Conservation (phyloP, 2,329 filamentous ascomycete genomes). For the Neoascochyta sp. region DNA sequence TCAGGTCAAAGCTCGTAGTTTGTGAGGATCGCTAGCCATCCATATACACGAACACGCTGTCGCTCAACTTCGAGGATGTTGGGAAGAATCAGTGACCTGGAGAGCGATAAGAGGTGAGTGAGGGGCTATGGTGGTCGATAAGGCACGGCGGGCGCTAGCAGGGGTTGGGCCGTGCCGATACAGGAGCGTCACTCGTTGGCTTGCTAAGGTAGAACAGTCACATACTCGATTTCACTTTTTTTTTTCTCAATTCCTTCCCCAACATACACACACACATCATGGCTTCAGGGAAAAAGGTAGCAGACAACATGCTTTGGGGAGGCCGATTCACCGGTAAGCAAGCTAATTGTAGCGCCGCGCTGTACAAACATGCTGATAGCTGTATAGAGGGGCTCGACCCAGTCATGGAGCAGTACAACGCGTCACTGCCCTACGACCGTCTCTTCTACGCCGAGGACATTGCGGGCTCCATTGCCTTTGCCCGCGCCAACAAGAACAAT, state of each 20-base stretch:
- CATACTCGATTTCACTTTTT: constrained; percentile 6
- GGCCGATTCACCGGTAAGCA: constrained; percentile 34
- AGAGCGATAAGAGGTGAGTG: too few relatives aligned
- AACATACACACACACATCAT: constrained; percentile 13
- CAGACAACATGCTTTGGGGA: constrained; percentile 41
- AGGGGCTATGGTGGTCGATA: too few relatives aligned
- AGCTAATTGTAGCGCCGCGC: not conserved
- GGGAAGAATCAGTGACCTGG: too few relatives aligned
- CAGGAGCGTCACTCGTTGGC: too few relatives aligned
- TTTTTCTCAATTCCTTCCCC: constrained; percentile 1
- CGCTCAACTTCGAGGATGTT: too few relatives aligned
- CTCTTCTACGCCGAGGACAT: constrained; percentile 78
- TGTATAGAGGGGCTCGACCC: constrained; percentile 71
- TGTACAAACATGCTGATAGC: constrained; percentile 9
- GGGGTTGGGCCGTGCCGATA: too few relatives aligned
- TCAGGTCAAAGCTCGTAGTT: too few relatives aligned
- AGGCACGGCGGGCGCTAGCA: too few relatives aligned
- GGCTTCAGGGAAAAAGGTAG: constrained; percentile 35
- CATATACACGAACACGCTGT: too few relatives aligned
- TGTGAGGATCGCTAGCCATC: too few relatives aligned
- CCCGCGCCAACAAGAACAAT: constrained; percentile 70
- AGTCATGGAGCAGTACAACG: constrained; percentile 83
- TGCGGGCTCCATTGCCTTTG: constrained; percentile 74
- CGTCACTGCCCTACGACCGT: constrained; percentile 74
- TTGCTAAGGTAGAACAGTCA: too few relatives aligned